Percentiles rank a stretch among this genome's conserved stretches.
These are phyloP conservation scores for Colletotrichum sojae DNA, from an alignment of 2,329 filamentous ascomycete species.

Conservation along the genomic window DNA sequence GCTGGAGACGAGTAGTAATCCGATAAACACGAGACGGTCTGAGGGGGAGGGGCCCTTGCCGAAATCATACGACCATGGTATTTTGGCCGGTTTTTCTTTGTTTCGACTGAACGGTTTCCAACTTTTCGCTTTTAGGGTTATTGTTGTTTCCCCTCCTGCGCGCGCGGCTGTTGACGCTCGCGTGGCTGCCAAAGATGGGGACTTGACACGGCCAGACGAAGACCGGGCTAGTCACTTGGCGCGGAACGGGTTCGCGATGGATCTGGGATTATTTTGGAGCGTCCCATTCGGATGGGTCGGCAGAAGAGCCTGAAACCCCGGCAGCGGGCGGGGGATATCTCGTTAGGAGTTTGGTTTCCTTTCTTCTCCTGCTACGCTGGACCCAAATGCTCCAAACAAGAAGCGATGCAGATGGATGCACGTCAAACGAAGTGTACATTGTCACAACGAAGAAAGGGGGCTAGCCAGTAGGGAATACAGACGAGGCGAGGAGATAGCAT, in stretches of 20 bases:
- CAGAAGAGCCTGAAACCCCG: slow-evolving; percentile 18
- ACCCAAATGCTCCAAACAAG: background rate
- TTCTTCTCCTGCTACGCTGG: background rate
- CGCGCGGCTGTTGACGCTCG: background rate
- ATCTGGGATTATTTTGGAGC: slow-evolving; percentile 4
- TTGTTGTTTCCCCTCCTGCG: background rate
- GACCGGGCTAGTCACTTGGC: background rate
- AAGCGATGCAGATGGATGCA: background rate
- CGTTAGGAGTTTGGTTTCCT: background rate
- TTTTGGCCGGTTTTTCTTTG: background rate
- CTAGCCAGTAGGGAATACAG: background rate
- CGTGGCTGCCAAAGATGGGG: slow-evolving; percentile 1
- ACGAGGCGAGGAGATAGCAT: slow-evolving; percentile 13
- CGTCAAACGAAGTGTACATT: background rate
- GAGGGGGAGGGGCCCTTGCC: background rate
- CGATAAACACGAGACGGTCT: slow-evolving; percentile 16
- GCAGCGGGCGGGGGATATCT: background rate
- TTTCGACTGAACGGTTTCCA: background rate
- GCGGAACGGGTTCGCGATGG: slow-evolving; percentile 14
- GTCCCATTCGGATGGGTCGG: slow-evolving; percentile 30
- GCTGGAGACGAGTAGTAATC: slow-evolving; percentile 4
- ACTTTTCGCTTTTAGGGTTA: background rate
- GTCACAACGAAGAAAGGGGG: slow-evolving; percentile 2
- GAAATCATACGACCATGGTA: slow-evolving; percentile 5
- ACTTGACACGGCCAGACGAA: background rate